Evolutionary conservation across 2,329 filamentous ascomycete species (phyloP).

Genomic region (Arachnopeziza araneosa): DNA sequence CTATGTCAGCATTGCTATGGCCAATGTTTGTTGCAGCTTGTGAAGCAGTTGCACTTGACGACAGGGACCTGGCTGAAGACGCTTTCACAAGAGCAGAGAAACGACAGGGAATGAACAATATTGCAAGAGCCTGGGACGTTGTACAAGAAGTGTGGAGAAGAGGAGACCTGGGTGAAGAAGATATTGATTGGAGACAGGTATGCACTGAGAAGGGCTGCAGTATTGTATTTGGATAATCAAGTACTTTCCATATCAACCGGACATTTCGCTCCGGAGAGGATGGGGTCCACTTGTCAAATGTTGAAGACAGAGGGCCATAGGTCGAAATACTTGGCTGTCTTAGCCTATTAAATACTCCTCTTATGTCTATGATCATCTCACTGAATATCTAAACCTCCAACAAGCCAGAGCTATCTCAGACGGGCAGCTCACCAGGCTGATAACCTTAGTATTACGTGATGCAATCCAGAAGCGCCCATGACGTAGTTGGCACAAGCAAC

Average conservation of each 20-base stretch:
- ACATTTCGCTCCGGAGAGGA: not conserved
- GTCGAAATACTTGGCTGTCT: too few relatives aligned
- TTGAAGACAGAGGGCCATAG: too few relatives aligned
- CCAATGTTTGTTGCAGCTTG: conserved; percentile 59
- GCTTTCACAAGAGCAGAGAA: conserved; percentile 49
- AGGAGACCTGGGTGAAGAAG: conserved; percentile 34
- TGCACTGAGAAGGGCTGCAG: conserved; percentile 53
- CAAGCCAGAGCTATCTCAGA: too few relatives aligned
- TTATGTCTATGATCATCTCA: too few relatives aligned
- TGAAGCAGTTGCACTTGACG: conserved; percentile 46
- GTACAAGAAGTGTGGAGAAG: conserved; percentile 57
- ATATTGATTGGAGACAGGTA: conserved; percentile 45
- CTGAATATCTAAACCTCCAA: too few relatives aligned
- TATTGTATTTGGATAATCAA: conserved; percentile 50
- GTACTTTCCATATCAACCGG: not conserved
- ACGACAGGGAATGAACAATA: conserved; percentile 61
- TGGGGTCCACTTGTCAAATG: not conserved
- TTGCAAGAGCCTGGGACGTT: conserved; percentile 54
- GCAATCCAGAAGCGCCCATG: not conserved
- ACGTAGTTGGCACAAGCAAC: not conserved
- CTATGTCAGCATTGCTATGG: conserved; percentile 60
- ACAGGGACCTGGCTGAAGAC: conserved; percentile 45
- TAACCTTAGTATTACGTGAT: too few relatives aligned
- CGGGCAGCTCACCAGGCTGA: too few relatives aligned
- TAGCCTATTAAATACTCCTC: too few relatives aligned